A percentile compares a stretch with the other conserved stretches of the same genome.
Evolutionary conservation across 2,329 filamentous ascomycete species (phyloP).

Genomic region (Coniochaeta prunicola): DNA sequence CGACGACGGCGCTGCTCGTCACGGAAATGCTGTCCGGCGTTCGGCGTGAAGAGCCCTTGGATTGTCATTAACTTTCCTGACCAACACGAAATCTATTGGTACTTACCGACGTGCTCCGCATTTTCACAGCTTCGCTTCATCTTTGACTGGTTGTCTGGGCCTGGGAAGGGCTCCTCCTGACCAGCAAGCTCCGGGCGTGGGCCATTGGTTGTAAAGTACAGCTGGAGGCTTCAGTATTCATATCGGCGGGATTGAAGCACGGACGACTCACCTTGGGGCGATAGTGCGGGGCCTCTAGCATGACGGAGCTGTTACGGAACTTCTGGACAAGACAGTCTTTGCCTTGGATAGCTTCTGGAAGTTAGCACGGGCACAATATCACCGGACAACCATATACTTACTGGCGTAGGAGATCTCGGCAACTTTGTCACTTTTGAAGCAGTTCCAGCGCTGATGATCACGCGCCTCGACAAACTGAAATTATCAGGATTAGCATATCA

Average conservation of each 20-base stretch:
- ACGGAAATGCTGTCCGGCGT: constrained; percentile 63
- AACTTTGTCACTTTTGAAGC: constrained; percentile 75
- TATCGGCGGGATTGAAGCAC: neutral
- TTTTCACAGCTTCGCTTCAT: constrained; percentile 84
- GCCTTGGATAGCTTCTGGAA: constrained; percentile 70
- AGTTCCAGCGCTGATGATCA: constrained; percentile 69
- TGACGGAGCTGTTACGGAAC: constrained; percentile 94
- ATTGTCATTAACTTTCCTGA: neutral
- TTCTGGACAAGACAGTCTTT: constrained; percentile 87
- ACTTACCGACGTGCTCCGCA: constrained; percentile 72
- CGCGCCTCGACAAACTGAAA: constrained; percentile 64
- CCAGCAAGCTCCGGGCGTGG: constrained; percentile 50
- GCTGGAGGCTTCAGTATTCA: constrained; percentile 24
- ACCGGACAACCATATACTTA: constrained; percentile 36
- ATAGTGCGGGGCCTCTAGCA: constrained; percentile 76
- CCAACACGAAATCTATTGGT: neutral
- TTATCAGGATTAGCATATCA: constrained; percentile 16
- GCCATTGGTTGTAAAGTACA: constrained; percentile 45
- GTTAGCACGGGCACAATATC: constrained; percentile 13
- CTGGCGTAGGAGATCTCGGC: constrained; percentile 95
- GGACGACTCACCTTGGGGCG: constrained; percentile 63
- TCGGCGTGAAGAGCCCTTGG: constrained; percentile 71
- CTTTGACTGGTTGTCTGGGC: constrained; percentile 78
- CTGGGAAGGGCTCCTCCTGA: constrained; percentile 67
- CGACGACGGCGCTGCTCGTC: constrained; percentile 70